Evolutionary conservation across 805 yeast genomes (phyloP), one percentile per base, ranked within the genome.

Genomic region (Barnettozyma populi): DNA sequence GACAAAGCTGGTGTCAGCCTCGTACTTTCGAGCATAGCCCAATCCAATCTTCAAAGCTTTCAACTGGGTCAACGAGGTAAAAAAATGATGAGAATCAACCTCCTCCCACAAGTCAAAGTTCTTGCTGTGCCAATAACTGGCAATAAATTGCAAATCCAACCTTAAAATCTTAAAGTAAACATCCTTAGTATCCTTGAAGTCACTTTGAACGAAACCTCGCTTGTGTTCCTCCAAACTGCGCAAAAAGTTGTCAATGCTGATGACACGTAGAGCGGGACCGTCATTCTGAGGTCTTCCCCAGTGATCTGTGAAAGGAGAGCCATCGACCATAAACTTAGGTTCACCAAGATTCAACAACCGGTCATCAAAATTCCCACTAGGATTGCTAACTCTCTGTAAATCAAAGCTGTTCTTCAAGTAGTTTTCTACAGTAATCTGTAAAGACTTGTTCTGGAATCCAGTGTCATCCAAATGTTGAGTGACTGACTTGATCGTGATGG

Each of bases 201-300:
- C 55, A 49, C 32, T 54, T 21, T 52, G 43, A 25, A 70, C 51
- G 34, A 73, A 63, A n/a, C 64, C 10, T 41, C 49, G 20, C 19
- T 65, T 60, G 47, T 63, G 63, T 23, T 64, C 59, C 6, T 64
- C 55, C 49, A 82, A 63, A 3, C 74, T 55, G 20, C 69, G 65
- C 50, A 86, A 55, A 60, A 79, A 86, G 51, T 75, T 75, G 35
- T 78, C 64, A 20, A 83, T 72, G 2, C 96, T 75, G 47, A 84
- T 74, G 10, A 82, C 74, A 57, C 97, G 74, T 48, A 92, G 71
- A 1, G 95, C 90, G 1, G 98, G 97, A 0, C 98, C 98, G 64
- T 92, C 98, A 50, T 89, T 76, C 66, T 92, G 98, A 1, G 98
- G 98, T 56, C 98, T 73, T 2, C 98, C 98, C 98, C 98, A 92